Evolutionary conservation across 2,329 filamentous ascomycete genomes (phyloP).

Genomic region (Fusarium coffeatum): DNA sequence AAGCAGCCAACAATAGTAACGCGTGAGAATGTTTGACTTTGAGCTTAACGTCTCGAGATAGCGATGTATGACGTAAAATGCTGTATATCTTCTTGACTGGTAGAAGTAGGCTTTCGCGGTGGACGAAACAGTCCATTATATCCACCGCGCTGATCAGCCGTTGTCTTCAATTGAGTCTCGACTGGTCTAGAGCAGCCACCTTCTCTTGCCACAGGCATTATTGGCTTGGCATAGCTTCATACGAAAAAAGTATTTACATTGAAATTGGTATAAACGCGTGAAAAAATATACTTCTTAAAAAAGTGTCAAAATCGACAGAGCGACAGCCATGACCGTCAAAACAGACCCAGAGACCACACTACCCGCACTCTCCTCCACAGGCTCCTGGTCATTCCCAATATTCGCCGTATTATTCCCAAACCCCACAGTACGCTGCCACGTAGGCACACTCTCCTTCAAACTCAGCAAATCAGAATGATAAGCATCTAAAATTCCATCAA

Average conservation of each 20-base stretch:
- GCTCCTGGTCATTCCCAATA: background rate
- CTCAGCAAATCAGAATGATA: conserved; percentile 5
- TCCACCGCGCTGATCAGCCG: too few relatives aligned
- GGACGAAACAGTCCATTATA: too few relatives aligned
- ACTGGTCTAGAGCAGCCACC: background rate
- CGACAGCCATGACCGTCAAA: background rate
- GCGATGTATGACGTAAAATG: too few relatives aligned
- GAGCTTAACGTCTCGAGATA: too few relatives aligned
- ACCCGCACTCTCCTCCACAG: background rate
- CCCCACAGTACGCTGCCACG: conserved; percentile 2
- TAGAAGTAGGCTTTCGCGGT: too few relatives aligned
- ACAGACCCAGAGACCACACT: background rate
- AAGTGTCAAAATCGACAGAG: background rate
- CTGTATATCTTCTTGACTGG: too few relatives aligned
- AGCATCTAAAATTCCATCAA: background rate
- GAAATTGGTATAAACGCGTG: background rate
- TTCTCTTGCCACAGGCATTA: background rate
- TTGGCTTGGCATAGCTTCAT: background rate
- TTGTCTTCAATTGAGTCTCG: too few relatives aligned
- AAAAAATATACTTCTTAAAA: background rate
- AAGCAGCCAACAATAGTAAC: too few relatives aligned
- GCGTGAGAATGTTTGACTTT: too few relatives aligned
- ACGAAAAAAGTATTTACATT: background rate
- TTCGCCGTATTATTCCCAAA: conserved; percentile 8
- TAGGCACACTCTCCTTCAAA: background rate